Conservation (phyloP, 306 rosid species). For the Corylus heterophylla region DNA sequence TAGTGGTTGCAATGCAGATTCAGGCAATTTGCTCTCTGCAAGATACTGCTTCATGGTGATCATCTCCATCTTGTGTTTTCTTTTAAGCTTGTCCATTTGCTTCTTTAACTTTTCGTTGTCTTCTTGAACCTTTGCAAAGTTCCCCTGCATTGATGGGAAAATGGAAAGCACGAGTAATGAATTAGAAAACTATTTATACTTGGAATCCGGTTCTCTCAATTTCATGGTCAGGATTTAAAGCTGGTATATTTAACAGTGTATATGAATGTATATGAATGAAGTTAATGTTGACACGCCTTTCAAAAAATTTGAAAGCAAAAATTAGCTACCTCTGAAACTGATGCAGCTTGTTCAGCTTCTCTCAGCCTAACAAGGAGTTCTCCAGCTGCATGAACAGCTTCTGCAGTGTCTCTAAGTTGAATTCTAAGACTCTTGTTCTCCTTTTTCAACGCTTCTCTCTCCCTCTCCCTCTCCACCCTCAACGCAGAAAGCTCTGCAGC, state of each 20-base stretch:
- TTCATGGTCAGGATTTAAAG: too few species aligned
- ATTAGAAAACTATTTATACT: background rate
- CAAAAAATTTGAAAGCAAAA: background rate
- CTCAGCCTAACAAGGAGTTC: slow-evolving; percentile 91
- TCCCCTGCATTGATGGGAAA: slow-evolving; percentile 56
- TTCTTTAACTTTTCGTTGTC: slow-evolving; percentile 75
- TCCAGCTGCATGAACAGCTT: slow-evolving; percentile 99
- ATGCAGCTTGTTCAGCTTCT: slow-evolving; percentile 85
- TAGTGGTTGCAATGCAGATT: slow-evolving; percentile 73
- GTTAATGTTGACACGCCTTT: too few species aligned
- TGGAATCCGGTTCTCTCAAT: too few species aligned
- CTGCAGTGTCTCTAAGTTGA: slow-evolving; percentile 96
- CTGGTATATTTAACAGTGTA: too few species aligned
- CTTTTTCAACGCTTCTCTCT: slow-evolving; percentile 74
- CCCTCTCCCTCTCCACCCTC: slow-evolving; percentile 91
- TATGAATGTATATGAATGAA: too few species aligned
- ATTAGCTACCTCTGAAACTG: slow-evolving; percentile 71
- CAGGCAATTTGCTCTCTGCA: slow-evolving; percentile 85
- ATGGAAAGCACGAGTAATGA: slow-evolving; percentile 5
- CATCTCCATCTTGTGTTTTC: slow-evolving; percentile 95
- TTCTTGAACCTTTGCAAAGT: slow-evolving; percentile 49
- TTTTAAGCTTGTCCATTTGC: slow-evolving; percentile 84
- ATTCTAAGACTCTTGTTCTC: slow-evolving; percentile 80
- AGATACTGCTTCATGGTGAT: slow-evolving; percentile 88
- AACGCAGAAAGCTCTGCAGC: slow-evolving; percentile 87